Evolutionary conservation across 1,284 basidiomycete species (phyloP), one percentile per base, ranked within the genome.

Genomic region (Afroboletus lepidellus): DNA sequence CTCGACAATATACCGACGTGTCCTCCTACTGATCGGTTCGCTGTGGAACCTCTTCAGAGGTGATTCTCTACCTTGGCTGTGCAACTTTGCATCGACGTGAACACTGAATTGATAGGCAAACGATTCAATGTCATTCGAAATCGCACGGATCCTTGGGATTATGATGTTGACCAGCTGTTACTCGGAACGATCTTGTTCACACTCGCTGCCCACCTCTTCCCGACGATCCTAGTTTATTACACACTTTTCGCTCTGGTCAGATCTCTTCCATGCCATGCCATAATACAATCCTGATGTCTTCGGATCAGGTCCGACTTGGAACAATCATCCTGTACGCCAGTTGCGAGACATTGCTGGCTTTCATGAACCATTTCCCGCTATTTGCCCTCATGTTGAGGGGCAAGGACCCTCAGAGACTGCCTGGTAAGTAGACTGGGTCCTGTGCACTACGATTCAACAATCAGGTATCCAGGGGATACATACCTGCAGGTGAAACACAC

Each of bases 111-210:
- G 4, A 47, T 57, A 93, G 94, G 94, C 2, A 96, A 91, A 70
- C 80, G 92, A 48, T 88, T 83, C 67, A 97, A 97, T 64, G 79
- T 87, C 24, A 74, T 98, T 25, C 80, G 93, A 42, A 78, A 86
- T 44, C 84, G 95, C 27, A 85, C 87, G 7, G 95, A 99, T 67
- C 83, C 88, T 9, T 94, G 90, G 79, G 83, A 87, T 57, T 98
- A 98, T 65, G 92, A 96, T 57, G 77, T 96, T 24, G 96, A 99
- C 67, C 94, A 98, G 67, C 79, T 98, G 12, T 77, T 98, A 27
- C 85, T 99, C 27, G 96, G 96, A 15, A 96, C 96, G 0, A 87
- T 99, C 39, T 77, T 99, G 23, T 98, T 99, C 73, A 98, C 94
- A 0, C 78, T 98, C 16, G 79, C 93, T 5, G 84, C 88, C 0